Conservation (phyloP, 106 monocot species). For the Dendrobium nobile region DNA sequence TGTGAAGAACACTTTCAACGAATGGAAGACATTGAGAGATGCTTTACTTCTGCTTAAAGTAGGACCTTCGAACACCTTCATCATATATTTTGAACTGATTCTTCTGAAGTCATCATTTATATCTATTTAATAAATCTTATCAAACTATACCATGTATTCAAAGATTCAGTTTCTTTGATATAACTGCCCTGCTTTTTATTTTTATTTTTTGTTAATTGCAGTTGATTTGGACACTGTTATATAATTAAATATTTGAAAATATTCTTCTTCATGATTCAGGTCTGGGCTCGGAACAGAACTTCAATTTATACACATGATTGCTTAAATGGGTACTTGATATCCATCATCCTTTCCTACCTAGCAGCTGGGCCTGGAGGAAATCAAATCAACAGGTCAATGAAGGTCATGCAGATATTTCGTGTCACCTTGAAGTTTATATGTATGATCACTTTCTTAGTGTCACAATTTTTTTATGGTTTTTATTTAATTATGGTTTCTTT, state of each 20-base stretch:
- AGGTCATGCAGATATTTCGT: slow-evolving; percentile 68
- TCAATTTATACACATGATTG: slow-evolving; percentile 76
- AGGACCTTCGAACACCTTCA: slow-evolving; percentile 6
- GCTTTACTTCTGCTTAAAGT: slow-evolving; percentile 84
- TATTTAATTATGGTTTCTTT: not conserved
- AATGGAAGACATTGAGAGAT: slow-evolving; percentile 56
- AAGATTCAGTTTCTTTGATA: not conserved
- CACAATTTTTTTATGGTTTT: not conserved
- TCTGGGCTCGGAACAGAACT: slow-evolving; percentile 87
- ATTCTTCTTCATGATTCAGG: slow-evolving; percentile 26
- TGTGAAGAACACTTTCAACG: slow-evolving; percentile 48
- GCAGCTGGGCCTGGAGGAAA: slow-evolving; percentile 50
- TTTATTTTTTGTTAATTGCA: not conserved
- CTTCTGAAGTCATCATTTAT: not conserved
- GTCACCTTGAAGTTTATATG: slow-evolving; percentile 77
- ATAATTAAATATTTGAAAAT: not conserved
- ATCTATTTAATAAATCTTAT: slow-evolving; percentile 6
- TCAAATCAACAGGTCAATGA: slow-evolving; percentile 64
- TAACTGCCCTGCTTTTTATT: not conserved
- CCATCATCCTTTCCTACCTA: slow-evolving; percentile 60
- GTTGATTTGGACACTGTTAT: not conserved
- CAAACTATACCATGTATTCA: not conserved
- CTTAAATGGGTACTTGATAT: slow-evolving; percentile 80
- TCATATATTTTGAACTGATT: not conserved
- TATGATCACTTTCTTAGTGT: slow-evolving; percentile 8